Evolutionary conservation across 75 land plant genomes (phyloP).

Genomic region (Pinus taeda): DNA sequence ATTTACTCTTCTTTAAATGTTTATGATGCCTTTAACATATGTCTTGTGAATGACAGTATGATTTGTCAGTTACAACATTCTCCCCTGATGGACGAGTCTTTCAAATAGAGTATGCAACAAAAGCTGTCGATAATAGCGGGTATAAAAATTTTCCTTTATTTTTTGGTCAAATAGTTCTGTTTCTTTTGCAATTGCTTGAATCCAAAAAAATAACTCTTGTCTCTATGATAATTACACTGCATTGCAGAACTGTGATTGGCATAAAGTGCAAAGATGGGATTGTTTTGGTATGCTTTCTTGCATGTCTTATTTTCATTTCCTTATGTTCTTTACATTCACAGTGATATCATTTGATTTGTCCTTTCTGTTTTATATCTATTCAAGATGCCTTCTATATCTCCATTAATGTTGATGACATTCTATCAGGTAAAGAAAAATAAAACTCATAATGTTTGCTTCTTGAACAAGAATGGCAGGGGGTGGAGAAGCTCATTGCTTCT

Average conservation of each 20-base stretch:
- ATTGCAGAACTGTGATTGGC: slow-evolving; percentile 79
- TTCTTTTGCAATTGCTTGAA: not conserved
- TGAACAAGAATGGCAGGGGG: slow-evolving; percentile 53
- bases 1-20: too few species aligned
- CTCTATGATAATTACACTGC: slow-evolving; percentile 7
- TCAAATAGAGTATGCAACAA: slow-evolving; percentile 97
- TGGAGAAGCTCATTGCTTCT: slow-evolving; percentile 94
- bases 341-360: not conserved
- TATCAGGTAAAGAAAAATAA: not conserved
- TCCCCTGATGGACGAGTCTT: slow-evolving; percentile 49
- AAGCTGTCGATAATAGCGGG: slow-evolving; percentile 99
- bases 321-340: not conserved
- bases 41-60: too few species aligned
- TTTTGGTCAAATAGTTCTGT: not conserved
- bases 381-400: slow-evolving; percentile 2
- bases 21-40: too few species aligned
- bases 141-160: slow-evolving; percentile 12
- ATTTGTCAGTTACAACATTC: too few species aligned
- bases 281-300: slow-evolving; percentile 59
- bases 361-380: not conserved
- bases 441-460: slow-evolving; percentile 1
- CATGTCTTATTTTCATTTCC: not conserved
- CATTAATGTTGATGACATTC: too few species aligned
- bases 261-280: slow-evolving; percentile 98
- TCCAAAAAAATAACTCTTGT: not conserved